A percentile compares a stretch with the other conserved stretches of the same genome.
Conservation (phyloP, 208 protist genomes). For the Pavlovales sp. region DNA sequence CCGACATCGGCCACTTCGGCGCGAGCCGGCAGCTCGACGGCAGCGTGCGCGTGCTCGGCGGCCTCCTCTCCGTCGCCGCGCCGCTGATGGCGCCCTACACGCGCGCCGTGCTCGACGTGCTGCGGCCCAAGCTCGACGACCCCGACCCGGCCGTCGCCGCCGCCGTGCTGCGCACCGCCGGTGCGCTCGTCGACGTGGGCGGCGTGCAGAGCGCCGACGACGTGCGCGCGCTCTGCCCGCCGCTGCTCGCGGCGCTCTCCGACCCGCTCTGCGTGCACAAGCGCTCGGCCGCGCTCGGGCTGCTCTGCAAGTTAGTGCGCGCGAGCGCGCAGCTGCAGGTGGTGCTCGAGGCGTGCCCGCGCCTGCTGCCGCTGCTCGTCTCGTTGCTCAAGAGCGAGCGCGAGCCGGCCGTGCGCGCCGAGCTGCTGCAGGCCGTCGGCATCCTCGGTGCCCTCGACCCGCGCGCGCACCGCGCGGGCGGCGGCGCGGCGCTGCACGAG, state of each 20-base stretch:
- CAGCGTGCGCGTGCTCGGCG: constrained; percentile 58
- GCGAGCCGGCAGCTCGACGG: background rate
- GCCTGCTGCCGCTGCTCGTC: constrained; percentile 70
- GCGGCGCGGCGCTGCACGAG: background rate
- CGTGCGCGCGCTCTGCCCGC: constrained; percentile 38
- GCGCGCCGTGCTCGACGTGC: constrained; percentile 64
- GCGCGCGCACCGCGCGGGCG: constrained; percentile 59
- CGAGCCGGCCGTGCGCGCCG: constrained; percentile 61
- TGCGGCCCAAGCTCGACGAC: constrained; percentile 60
- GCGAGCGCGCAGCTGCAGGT: constrained; percentile 62
- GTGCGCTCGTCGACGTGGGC: constrained; percentile 68
- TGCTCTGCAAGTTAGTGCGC: constrained; percentile 66
- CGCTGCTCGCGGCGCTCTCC: constrained; percentile 46
- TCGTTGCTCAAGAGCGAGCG: constrained; percentile 67
- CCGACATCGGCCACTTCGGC: constrained; percentile 63
- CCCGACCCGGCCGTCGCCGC: constrained; percentile 53
- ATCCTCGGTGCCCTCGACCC: constrained; percentile 83
- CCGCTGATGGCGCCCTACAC: constrained; percentile 74
- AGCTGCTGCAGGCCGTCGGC: constrained; percentile 77
- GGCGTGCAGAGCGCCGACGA: constrained; percentile 26
- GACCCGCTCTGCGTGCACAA: constrained; percentile 69
- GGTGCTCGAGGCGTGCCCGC: constrained; percentile 70
- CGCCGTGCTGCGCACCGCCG: constrained; percentile 67
- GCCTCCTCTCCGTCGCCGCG: constrained; percentile 65
- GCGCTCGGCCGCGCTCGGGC: constrained; percentile 64